phyloP scores from a whole-genome alignment of 768 basidiomycete genomes.

The Suillus alpinus region DNA sequence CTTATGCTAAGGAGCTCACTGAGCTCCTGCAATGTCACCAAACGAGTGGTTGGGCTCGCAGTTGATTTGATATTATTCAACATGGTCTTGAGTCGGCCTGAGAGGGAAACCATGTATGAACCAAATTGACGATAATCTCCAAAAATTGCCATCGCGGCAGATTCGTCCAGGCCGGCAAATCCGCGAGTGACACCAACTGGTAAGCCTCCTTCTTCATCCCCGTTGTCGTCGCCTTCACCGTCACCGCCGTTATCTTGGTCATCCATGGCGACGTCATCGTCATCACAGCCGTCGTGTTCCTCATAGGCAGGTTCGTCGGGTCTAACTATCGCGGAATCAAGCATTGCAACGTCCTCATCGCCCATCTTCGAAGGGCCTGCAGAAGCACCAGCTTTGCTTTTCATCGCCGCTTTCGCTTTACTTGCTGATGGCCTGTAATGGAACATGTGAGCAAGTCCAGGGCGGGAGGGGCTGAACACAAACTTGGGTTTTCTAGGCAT shows the following conservation, averaged over 20 bases:
- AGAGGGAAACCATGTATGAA: slow-evolving; percentile 90
- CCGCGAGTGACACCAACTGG: slow-evolving; percentile 34
- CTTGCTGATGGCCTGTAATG: slow-evolving; percentile 42
- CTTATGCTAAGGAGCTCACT: slow-evolving; percentile 94
- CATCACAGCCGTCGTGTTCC: slow-evolving; percentile 39
- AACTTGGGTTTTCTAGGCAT: slow-evolving; percentile 81
- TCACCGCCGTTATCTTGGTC: slow-evolving; percentile 52
- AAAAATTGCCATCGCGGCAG: slow-evolving; percentile 75
- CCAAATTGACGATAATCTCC: slow-evolving; percentile 87
- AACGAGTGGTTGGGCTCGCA: slow-evolving; percentile 81
- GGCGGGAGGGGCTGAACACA: slow-evolving; percentile 11
- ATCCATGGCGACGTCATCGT: slow-evolving; percentile 41
- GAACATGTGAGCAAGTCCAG: slow-evolving; percentile 10
- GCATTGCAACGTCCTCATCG: slow-evolving; percentile 77
- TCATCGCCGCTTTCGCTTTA: slow-evolving; percentile 60
- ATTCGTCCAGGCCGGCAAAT: slow-evolving; percentile 61
- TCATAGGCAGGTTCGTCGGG: slow-evolving; percentile 44
- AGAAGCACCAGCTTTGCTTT: slow-evolving; percentile 53
- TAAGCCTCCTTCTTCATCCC: slow-evolving; percentile 36
- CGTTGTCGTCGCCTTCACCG: slow-evolving; percentile 45
- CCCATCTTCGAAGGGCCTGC: slow-evolving; percentile 63
- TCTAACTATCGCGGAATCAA: slow-evolving; percentile 55
- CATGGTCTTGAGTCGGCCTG: slow-evolving; percentile 85
- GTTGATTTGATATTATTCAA: slow-evolving; percentile 83
- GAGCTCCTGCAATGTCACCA: slow-evolving; percentile 89